Evolutionary conservation across 78 protist species (phyloP).

Genomic region (Diacronema lutheri): DNA sequence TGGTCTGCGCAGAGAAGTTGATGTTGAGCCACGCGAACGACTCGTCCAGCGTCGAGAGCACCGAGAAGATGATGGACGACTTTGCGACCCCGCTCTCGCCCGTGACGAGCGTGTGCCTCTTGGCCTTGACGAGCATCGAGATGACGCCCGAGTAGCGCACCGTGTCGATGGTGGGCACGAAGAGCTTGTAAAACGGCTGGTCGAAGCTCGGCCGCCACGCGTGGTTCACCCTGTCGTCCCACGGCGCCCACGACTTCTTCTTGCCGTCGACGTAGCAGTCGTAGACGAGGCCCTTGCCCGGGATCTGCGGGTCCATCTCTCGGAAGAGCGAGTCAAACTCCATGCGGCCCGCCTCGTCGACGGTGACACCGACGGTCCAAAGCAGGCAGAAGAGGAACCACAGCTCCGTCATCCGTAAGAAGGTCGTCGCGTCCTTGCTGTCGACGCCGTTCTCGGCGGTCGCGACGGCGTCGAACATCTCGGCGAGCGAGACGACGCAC

Average conservation of each 20-base stretch:
- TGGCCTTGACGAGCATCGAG: slow-evolving; percentile 15
- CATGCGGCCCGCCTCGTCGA: slow-evolving; percentile 51
- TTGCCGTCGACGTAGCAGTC: slow-evolving; percentile 68
- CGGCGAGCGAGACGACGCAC: slow-evolving; percentile 43
- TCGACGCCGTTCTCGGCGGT: slow-evolving; percentile 57
- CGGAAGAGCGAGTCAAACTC: slow-evolving; percentile 60
- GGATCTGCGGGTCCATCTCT: slow-evolving; percentile 69
- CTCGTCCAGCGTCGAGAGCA: slow-evolving; percentile 14
- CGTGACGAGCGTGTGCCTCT: slow-evolving; percentile 35
- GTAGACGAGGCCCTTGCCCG: slow-evolving; percentile 57
- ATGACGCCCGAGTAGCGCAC: slow-evolving; percentile 50
- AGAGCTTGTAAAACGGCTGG: slow-evolving; percentile 58
- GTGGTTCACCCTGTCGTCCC: slow-evolving; percentile 44
- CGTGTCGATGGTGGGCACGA: slow-evolving; percentile 87
- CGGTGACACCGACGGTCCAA: slow-evolving; percentile 77
- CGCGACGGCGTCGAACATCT: slow-evolving; percentile 62
- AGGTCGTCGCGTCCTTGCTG: not conserved
- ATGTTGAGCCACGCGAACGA: slow-evolving; percentile 15
- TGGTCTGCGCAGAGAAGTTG: slow-evolving; percentile 76
- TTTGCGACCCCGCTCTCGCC: slow-evolving; percentile 84
- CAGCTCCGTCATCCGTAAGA: slow-evolving; percentile 41
- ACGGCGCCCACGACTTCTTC: slow-evolving; percentile 51
- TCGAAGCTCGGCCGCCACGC: slow-evolving; percentile 40
- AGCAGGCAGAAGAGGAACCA: slow-evolving; percentile 60
- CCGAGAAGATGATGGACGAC: slow-evolving; percentile 43